Evolutionary conservation across 139 green algal genomes (phyloP).

Genomic region (Zygnema circumcarinatum): DNA sequence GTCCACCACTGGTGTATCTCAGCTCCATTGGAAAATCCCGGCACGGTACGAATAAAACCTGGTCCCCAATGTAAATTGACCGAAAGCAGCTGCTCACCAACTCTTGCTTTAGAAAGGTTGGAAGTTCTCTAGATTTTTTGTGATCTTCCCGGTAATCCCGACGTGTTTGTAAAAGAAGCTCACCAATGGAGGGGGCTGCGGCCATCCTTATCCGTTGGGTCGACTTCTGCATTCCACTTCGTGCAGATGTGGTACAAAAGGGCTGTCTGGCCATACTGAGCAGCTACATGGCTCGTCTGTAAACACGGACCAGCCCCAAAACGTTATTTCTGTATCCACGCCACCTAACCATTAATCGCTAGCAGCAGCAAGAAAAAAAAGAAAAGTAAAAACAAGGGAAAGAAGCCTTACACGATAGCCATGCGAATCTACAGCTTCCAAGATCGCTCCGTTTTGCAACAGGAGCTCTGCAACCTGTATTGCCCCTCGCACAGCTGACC

Average conservation of each 20-base stretch:
- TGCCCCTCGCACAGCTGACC: conserved; percentile 43
- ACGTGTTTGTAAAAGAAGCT: too few species aligned
- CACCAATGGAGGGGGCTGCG: conserved; percentile 70
- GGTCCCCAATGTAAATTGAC: too few species aligned
- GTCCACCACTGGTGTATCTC: background rate
- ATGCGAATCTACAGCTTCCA: conserved; percentile 35
- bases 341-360: too few species aligned
- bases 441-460: conserved; percentile 33
- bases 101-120: too few species aligned
- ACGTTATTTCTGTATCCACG: too few species aligned
- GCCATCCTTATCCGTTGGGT: conserved; percentile 76
- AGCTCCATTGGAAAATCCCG: too few species aligned
- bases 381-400: background rate
- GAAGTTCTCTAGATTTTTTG: too few species aligned
- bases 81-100: too few species aligned
- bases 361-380: background rate
- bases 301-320: conserved; percentile 27
- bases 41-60: too few species aligned
- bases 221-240: conserved; percentile 84
- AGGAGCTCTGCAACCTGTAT: conserved; percentile 47
- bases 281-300: conserved; percentile 77
- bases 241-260: conserved; percentile 88
- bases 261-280: conserved; percentile 95
- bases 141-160: too few species aligned
- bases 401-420: conserved; percentile 35